Percentiles rank a stretch among this genome's conserved stretches.
These are phyloP conservation scores for Populus hybrid DNA, from an alignment of 441 rosid genomes.

Conservation along the genomic window DNA sequence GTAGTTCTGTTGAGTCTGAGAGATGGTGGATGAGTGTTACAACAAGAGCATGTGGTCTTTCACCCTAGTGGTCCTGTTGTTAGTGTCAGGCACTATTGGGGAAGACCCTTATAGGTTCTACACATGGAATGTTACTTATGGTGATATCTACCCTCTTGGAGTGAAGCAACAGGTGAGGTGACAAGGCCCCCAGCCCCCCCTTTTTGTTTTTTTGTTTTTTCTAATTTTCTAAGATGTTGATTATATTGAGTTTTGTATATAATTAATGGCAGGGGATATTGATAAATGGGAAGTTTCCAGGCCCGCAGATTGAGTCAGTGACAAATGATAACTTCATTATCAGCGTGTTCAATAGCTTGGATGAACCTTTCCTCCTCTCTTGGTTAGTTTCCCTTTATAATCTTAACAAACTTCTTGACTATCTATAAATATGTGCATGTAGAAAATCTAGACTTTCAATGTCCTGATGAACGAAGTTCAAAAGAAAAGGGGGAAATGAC, in stretches of 20 bases:
- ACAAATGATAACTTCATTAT: conserved; percentile 72
- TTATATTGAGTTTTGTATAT: background rate
- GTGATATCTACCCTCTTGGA: conserved; percentile 79
- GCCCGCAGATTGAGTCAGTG: conserved; percentile 56
- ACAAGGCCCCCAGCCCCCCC: too few relatives aligned
- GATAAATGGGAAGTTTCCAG: conserved; percentile 74
- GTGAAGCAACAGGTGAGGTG: conserved; percentile 62
- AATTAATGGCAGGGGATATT: conserved; percentile 54
- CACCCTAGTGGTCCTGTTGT: conserved; percentile 12
- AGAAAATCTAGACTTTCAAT: background rate
- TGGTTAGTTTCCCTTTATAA: conserved; percentile 38
- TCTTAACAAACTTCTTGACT: background rate
- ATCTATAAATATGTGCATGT: background rate
- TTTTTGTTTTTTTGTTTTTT: background rate
- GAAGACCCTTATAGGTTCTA: conserved; percentile 80
- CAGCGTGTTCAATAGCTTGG: conserved; percentile 64
- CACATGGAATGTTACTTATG: conserved; percentile 83
- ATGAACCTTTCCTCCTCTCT: conserved; percentile 63
- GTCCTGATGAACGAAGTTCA: background rate
- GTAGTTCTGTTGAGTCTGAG: background rate
- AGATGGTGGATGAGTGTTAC: background rate
- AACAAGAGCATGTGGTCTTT: conserved; percentile 9
- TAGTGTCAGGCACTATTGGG: conserved; percentile 29
- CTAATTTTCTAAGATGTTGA: background rate
- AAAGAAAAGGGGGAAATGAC: background rate